Evolutionary conservation across 495 filamentous ascomycete species (phyloP).

Genomic region (Penicillium ochrochloron): DNA sequence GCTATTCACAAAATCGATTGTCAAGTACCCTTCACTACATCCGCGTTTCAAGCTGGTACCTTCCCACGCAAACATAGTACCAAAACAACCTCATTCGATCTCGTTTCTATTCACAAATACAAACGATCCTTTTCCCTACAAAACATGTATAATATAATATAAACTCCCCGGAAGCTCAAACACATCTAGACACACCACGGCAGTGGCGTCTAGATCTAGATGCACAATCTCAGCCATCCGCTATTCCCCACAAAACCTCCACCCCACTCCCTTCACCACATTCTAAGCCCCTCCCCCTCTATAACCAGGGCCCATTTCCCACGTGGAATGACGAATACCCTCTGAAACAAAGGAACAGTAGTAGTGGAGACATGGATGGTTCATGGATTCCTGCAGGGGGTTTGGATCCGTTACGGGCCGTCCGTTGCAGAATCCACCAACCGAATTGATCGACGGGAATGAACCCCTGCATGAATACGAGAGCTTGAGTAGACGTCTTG

Average conservation of each 20-base stretch:
- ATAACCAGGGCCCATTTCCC: background rate
- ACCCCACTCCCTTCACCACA: background rate
- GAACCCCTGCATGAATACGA: slow-evolving; percentile 10
- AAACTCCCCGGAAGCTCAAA: background rate
- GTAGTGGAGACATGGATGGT: background rate
- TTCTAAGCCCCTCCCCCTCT: slow-evolving; percentile 4
- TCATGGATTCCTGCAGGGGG: slow-evolving; percentile 6
- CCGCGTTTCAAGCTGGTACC: too few species aligned
- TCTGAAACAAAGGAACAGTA: background rate
- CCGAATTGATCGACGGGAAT: background rate
- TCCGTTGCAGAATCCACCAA: background rate
- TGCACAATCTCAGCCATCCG: background rate
- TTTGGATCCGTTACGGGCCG: background rate
- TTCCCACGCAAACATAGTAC: too few species aligned
- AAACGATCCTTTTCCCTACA: too few species aligned
- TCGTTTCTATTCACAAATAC: too few species aligned
- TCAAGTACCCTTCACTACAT: too few species aligned
- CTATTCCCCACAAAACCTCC: slow-evolving; percentile 1
- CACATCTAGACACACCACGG: background rate
- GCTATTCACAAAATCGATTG: too few species aligned
- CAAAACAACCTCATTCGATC: too few species aligned
- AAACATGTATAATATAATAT: background rate
- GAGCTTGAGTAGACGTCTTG: slow-evolving; percentile 9
- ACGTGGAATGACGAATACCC: slow-evolving; percentile 4
- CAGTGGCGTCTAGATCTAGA: slow-evolving; percentile 9